A percentile compares a stretch with the other conserved stretches of the same genome.
phyloP scores from a whole-genome alignment of 805 yeast genomes.

The Priceomyces castillae region DNA sequence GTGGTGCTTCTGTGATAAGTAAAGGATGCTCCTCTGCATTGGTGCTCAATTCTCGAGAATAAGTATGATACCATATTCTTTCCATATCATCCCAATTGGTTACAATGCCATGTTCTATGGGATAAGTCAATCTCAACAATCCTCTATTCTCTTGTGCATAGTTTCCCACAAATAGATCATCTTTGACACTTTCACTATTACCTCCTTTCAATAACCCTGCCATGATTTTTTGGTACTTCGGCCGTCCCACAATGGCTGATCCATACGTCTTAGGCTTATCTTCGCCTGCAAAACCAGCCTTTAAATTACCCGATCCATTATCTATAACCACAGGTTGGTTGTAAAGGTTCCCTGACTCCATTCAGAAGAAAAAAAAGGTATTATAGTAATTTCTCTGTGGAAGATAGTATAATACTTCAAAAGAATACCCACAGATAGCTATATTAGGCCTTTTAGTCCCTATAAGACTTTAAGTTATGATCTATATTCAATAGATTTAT shows the following conservation, averaged over 20 bases:
- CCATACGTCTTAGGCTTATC: constrained; percentile 69
- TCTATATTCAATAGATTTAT: background rate
- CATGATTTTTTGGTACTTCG: constrained; percentile 82
- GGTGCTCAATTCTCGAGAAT: constrained; percentile 54
- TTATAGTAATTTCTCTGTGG: background rate
- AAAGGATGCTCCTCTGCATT: constrained; percentile 81
- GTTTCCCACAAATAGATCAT: constrained; percentile 71
- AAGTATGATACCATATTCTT: constrained; percentile 68
- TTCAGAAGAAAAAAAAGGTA: constrained; percentile 1
- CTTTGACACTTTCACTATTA: constrained; percentile 16
- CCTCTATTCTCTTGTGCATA: constrained; percentile 77
- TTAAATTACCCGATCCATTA: constrained; percentile 76
- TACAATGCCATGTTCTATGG: constrained; percentile 93
- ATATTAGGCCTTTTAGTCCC: background rate
- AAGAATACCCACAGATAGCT: too few relatives aligned
- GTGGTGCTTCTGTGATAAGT: constrained; percentile 83
- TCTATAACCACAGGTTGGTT: constrained; percentile 48
- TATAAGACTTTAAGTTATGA: background rate
- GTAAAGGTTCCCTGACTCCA: constrained; percentile 24
- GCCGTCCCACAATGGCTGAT: constrained; percentile 71
- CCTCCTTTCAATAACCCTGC: constrained; percentile 41
- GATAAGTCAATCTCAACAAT: constrained; percentile 64
- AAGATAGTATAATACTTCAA: too few relatives aligned
- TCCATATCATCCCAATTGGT: constrained; percentile 99
- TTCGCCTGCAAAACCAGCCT: constrained; percentile 93